Evolutionary conservation across 352 stramenopile species (phyloP).

Genomic region (Phytopythium ostracodes): DNA sequence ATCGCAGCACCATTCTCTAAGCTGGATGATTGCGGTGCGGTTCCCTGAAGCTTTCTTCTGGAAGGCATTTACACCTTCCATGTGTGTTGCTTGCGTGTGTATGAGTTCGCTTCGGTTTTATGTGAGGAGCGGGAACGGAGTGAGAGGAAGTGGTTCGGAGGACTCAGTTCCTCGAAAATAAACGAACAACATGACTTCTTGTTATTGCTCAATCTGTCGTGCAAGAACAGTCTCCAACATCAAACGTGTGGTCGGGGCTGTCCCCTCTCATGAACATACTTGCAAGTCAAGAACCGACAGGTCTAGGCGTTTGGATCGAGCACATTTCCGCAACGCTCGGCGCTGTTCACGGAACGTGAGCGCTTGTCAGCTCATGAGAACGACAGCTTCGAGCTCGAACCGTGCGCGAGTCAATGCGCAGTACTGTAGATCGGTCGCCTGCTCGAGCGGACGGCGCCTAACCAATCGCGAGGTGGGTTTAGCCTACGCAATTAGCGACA

Average conservation of each 20-base stretch:
- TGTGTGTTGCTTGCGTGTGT: slow-evolving; percentile 5
- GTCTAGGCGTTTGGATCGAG: no score
- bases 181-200: not conserved
- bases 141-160: not conserved
- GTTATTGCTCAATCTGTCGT: not conserved
- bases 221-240: no score
- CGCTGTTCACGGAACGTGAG: no score
- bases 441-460: not conserved
- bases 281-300: no score
- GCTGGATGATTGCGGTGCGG: not conserved
- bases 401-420: not conserved
- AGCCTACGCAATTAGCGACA: no score
- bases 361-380: not conserved
- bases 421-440: no score
- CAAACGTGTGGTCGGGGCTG: no score
- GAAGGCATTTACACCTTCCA: not conserved
- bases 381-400: not conserved
- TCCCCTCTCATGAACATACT: no score
- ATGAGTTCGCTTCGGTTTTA: not conserved
- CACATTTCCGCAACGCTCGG: no score
- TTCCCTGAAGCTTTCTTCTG: not conserved
- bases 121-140: not conserved
- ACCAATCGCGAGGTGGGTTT: not conserved
- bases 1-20: slow-evolving; percentile 40
- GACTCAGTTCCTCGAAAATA: not conserved